Evolutionary conservation across 805 yeast genomes (phyloP).

Genomic region (Pichia cabralensis): DNA sequence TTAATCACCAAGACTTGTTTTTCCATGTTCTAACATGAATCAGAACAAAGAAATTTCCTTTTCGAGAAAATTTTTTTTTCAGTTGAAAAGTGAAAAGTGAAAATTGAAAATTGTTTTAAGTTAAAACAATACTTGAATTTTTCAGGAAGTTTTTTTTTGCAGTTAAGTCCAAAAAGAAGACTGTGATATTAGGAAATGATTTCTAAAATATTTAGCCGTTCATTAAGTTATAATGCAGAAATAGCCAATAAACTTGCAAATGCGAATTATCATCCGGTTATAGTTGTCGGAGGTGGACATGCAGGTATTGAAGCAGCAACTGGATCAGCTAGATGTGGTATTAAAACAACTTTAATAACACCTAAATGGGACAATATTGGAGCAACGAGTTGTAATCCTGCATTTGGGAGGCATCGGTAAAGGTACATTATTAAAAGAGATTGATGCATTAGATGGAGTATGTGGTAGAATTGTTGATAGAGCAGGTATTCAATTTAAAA

Average conservation of each 20-base stretch:
- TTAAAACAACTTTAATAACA: constrained; percentile 60
- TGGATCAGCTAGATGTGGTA: constrained; percentile 81
- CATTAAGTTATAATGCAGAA: constrained; percentile 9
- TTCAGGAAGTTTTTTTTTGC: too few species aligned
- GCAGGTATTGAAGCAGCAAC: constrained; percentile 98
- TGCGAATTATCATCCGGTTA: constrained; percentile 39
- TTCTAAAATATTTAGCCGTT: constrained; percentile 3
- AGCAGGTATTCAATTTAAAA: constrained; percentile 88
- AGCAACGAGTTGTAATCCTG: constrained; percentile 91
- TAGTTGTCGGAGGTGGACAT: constrained; percentile 96
- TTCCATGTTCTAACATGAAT: too few species aligned
- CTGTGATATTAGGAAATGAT: too few species aligned
- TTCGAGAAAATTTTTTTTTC: too few species aligned
- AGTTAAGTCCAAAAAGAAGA: too few species aligned
- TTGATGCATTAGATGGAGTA: constrained; percentile 94
- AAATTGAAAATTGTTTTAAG: too few species aligned
- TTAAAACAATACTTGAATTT: too few species aligned
- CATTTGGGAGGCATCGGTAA: constrained; percentile 98
- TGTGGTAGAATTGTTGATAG: constrained; percentile 77
- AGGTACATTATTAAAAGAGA: constrained; percentile 84
- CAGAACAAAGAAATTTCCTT: too few species aligned
- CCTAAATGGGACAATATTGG: constrained; percentile 74
- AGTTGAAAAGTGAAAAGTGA: too few species aligned
- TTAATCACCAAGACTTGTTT: too few species aligned
- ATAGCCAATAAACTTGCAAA: constrained; percentile 3